Evolutionary conservation across 495 filamentous ascomycete genomes (phyloP).

Genomic region (Annulohypoxylon maeteangense): DNA sequence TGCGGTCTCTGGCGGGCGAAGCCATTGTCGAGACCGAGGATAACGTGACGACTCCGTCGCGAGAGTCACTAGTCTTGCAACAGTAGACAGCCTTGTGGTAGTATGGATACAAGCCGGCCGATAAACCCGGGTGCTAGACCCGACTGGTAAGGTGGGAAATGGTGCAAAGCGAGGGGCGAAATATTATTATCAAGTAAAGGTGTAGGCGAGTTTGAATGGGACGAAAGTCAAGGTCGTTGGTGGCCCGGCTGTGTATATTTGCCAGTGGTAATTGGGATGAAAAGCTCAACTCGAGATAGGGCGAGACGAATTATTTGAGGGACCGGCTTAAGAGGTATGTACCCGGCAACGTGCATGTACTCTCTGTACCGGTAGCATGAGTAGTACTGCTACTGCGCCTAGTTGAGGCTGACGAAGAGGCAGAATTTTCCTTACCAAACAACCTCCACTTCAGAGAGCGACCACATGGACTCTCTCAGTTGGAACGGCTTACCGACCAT

Average conservation of each 20-base stretch:
- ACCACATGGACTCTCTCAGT: conserved; percentile 29
- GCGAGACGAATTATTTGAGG: conserved; percentile 31
- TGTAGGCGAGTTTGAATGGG: conserved; percentile 14
- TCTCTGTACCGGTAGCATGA: conserved; percentile 1
- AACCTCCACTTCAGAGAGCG: conserved; percentile 12
- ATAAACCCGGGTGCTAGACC: conserved; percentile 12
- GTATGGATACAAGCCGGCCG: conserved; percentile 9
- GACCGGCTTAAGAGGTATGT: conserved; percentile 10
- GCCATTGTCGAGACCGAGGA: conserved; percentile 21
- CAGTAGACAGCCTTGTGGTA: conserved; percentile 25
- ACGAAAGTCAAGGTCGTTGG: conserved; percentile 18
- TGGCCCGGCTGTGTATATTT: conserved; percentile 25
- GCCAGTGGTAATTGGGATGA: conserved; percentile 21
- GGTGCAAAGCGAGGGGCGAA: conserved; percentile 9
- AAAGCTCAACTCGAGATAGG: conserved; percentile 24
- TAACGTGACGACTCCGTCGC: conserved; percentile 2
- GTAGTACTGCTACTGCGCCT: conserved; percentile 32
- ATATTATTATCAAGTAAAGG: conserved; percentile 10
- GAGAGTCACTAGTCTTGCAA: neutral
- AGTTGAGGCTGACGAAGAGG: conserved; percentile 39
- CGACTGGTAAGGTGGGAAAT: conserved; percentile 21
- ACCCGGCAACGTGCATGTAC: conserved; percentile 16
- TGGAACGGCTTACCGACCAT: conserved; percentile 18
- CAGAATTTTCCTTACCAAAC: conserved; percentile 30
- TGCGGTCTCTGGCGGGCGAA: conserved; percentile 11